Evolutionary conservation across 805 yeast genomes (phyloP), one percentile per base, ranked within the genome.

Genomic region (Lachancea mirantina): DNA sequence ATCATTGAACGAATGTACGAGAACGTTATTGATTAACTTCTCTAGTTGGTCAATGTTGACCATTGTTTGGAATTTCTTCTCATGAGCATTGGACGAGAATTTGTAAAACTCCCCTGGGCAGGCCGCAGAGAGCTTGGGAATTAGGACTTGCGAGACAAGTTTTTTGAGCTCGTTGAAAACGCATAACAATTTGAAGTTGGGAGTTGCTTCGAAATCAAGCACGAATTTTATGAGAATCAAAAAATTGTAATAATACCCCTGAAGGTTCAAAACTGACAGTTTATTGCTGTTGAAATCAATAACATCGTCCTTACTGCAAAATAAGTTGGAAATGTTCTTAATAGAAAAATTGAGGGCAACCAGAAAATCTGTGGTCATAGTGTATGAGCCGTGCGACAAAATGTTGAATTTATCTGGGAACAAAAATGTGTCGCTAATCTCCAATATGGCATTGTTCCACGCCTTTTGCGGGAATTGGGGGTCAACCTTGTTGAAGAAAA

Each of bases 1-100:
- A 34, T 56, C 61, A 32, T 56, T 56, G 28, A 53, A 56, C 3
- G 59, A 49, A 32, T 50, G 43, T 3, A 56, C 52, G 10, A 54
- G 33, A 8, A 56, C 54, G 16, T 53, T 45, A 29, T 56, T 51
- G 20, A 56, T 53, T 8, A 47, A 33, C 28, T 49, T 45, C 24
- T 51, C 56, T 23, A 54, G 33, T n/a, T 40, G 49, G 18, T 45
- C 45, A 10, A 42, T 39, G 33, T 54, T 43, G 8, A 47, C 41
- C 6, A 40, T 19, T 19, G 43, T 4, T 18, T 32, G 6, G 33
- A 38, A 15, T 25, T 15, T 10, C 18, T 23, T 14, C 34, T 33
- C 3, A 13, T 17, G 10, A 10, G 21, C 9, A 14, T 8, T 11
- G 17, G 9, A 13, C 8, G 21, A 11, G 28, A 46, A 53, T 30